Percentiles rank a stretch among this genome's conserved stretches.
Evolutionary conservation across 768 basidiomycete species (phyloP).

Genomic region (Boletus sensibilis): DNA sequence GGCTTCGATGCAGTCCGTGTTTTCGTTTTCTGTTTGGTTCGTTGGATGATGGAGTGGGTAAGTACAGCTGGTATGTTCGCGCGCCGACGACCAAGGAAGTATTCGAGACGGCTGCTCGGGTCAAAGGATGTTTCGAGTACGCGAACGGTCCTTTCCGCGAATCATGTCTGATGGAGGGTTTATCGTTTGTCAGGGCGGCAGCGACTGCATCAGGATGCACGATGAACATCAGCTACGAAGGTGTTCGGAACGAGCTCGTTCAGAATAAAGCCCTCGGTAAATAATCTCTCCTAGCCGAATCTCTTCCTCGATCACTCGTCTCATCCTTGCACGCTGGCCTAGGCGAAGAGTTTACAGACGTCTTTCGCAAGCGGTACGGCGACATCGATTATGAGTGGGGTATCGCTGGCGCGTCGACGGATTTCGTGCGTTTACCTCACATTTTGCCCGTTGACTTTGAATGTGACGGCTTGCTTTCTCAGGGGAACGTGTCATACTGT

Average conservation of each 20-base stretch:
- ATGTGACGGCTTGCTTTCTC: background rate
- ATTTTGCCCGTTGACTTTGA: background rate
- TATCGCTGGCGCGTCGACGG: conserved; percentile 72
- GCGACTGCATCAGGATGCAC: conserved; percentile 65
- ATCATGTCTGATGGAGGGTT: background rate
- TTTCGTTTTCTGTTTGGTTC: background rate
- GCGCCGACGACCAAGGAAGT: conserved; percentile 66
- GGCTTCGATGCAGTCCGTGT: conserved; percentile 63
- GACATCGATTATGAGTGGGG: conserved; percentile 61
- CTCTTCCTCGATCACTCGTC: background rate
- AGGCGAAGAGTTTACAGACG: conserved; percentile 65
- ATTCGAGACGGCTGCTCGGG: conserved; percentile 54
- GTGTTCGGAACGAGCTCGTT: conserved; percentile 51
- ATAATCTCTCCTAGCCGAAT: background rate
- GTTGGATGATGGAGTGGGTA: background rate
- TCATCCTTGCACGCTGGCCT: background rate
- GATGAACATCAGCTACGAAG: conserved; percentile 40
- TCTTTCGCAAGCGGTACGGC: conserved; percentile 60
- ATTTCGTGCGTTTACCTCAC: conserved; percentile 59
- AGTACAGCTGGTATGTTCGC: conserved; percentile 66
- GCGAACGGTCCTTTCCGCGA: conserved; percentile 13
- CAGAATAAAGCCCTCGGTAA: conserved; percentile 66
- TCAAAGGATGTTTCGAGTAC: conserved; percentile 70
- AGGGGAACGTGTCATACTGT: conserved; percentile 69
- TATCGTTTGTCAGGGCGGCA: conserved; percentile 47